Evolutionary conservation across 164 flowering plant species (phyloP), one percentile per base, ranked within the genome.

Genomic region (Vitis cinerea): DNA sequence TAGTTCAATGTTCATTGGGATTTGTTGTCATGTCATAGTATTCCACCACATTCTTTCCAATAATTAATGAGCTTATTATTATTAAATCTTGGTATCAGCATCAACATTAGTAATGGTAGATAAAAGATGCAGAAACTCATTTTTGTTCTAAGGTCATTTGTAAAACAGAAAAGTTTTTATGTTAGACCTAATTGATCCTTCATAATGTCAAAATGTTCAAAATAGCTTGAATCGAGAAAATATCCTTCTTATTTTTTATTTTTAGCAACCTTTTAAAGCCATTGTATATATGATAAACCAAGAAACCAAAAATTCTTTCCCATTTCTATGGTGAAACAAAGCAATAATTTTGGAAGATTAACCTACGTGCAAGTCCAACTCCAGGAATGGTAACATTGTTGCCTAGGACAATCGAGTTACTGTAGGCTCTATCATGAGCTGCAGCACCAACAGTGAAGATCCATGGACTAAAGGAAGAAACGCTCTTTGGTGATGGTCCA

Each of bases 381-480:
- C 99, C 99, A 63, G 87, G 62, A 66, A 95, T 80, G 56, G 93
- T 89, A 23, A 84, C 63, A 68, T 87, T 88, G 83, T 89, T 91
- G 60, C 99, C 98, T 59, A 95, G 93, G 19, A 78, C 47, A 19
- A 95, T 74, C 9, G 94, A 90, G 78, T 95, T 95, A 53, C 74
- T 69, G 69, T 95, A 95, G 9, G 71, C 72, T 77, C 99, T 82
- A 71, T 93, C 97, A 78, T 95, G 99, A 63, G 93, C 70, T 13
- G 97, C 87, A 70, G 99, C 97, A 72, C 99, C 99, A 74, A 93
- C 97, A 15, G 94, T 93, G 77, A 86, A 95, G 63, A 95, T 95
- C 99, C 99, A 95, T 63, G 99, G 99, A 69, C 99, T 95, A 82
- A 93, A 95, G 65, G 99, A 95, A 72, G 93, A 86, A 59, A 95